Evolutionary conservation across 352 stramenopile genomes (phyloP).

Genomic region (Globisporangium parvum): DNA sequence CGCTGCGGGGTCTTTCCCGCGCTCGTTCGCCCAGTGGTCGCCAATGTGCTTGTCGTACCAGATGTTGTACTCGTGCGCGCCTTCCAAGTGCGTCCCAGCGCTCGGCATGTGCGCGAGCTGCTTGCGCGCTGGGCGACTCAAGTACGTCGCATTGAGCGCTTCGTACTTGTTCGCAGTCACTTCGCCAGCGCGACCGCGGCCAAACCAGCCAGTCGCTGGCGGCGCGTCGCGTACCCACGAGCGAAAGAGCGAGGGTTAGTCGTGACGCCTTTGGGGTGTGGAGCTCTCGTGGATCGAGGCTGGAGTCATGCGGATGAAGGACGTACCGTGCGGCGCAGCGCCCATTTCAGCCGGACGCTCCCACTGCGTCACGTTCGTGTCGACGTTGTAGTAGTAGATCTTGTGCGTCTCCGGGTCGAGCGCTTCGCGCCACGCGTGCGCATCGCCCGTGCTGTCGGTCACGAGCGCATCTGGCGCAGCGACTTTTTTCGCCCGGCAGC

Average conservation of each 20-base stretch:
- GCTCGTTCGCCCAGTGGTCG: constrained; percentile 85
- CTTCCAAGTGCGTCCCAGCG: constrained; percentile 84
- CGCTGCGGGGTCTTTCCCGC: constrained; percentile 78
- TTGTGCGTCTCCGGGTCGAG: constrained; percentile 86
- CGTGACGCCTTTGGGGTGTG: neutral
- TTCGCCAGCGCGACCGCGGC: constrained; percentile 78
- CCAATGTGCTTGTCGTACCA: constrained; percentile 94
- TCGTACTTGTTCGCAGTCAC: constrained; percentile 73
- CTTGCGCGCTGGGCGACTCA: constrained; percentile 83
- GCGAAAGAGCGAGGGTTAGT: too few species aligned
- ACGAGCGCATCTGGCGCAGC: constrained; percentile 50
- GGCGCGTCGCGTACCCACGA: neutral
- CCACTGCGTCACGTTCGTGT: constrained; percentile 87
- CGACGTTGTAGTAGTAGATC: constrained; percentile 93
- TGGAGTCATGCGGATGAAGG: neutral
- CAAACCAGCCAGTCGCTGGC: constrained; percentile 90
- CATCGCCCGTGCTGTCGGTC: constrained; percentile 37
- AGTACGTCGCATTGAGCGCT: constrained; percentile 76
- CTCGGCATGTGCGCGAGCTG: constrained; percentile 88
- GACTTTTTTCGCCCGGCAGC: constrained; percentile 77
- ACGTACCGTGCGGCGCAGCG: constrained; percentile 65
- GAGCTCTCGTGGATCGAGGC: neutral
- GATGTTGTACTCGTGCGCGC: constrained; percentile 94
- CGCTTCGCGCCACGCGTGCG: constrained; percentile 85
- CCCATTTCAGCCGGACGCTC: constrained; percentile 89